These are phyloP conservation scores for Aurinia saxatilis DNA, from an alignment of 345 rosid species.

Conservation along the genomic window DNA sequence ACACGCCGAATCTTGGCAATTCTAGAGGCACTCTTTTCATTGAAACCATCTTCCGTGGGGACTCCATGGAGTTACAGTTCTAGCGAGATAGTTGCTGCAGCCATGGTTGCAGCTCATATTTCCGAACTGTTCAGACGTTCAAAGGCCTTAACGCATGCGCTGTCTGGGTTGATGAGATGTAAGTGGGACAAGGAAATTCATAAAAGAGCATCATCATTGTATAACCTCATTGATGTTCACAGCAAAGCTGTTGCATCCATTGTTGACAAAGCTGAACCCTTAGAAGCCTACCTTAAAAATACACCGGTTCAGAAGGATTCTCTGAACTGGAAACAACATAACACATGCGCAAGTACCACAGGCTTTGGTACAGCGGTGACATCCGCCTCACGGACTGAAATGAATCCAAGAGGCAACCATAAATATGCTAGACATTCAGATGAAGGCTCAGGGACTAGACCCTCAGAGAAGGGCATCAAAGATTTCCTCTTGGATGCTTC, in stretches of 20 bases:
- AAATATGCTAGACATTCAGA: slow-evolving; percentile 38
- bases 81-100: slow-evolving; percentile 96
- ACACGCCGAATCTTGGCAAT: slow-evolving; percentile 85
- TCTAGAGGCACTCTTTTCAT: slow-evolving; percentile 86
- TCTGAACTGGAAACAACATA: slow-evolving; percentile 39
- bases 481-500: slow-evolving; percentile 79
- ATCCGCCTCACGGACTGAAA: slow-evolving; percentile 35
- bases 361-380: slow-evolving; percentile 38
- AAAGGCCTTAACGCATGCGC: slow-evolving; percentile 82
- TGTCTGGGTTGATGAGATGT: slow-evolving; percentile 79
- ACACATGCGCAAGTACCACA: slow-evolving; percentile 30
- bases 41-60: slow-evolving; percentile 91
- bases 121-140: slow-evolving; percentile 89
- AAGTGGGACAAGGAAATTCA: slow-evolving; percentile 86
- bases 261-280: slow-evolving; percentile 87
- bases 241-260: slow-evolving; percentile 93
- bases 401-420: slow-evolving; percentile 37
- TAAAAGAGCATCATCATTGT: slow-evolving; percentile 71
- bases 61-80: slow-evolving; percentile 95
- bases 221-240: slow-evolving; percentile 90
- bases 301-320: slow-evolving; percentile 62
- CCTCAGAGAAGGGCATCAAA: slow-evolving; percentile 47
- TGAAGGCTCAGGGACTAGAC: slow-evolving; percentile 43
- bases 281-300: slow-evolving; percentile 62
- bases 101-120: slow-evolving; percentile 99